Evolutionary conservation across 2,329 filamentous ascomycete species (phyloP).

Genomic region (Zasmidium citrigriseum): DNA sequence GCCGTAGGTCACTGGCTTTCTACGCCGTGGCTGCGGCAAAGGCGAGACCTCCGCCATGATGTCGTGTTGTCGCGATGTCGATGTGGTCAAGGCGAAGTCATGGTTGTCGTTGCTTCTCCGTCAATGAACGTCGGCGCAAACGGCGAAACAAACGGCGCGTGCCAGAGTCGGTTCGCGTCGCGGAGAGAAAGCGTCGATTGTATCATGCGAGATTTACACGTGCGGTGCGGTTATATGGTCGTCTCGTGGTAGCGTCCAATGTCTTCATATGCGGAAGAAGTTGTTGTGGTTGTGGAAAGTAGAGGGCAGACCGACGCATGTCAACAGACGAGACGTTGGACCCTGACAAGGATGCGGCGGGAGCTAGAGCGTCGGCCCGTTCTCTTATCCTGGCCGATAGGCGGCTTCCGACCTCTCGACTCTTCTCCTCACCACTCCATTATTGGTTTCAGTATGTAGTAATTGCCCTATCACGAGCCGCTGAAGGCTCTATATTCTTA

Average conservation of each 20-base stretch:
- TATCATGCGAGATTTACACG: not conserved
- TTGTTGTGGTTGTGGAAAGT: not conserved
- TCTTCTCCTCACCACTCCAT: not conserved
- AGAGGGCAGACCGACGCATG: not conserved
- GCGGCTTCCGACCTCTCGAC: not conserved
- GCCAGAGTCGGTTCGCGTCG: not conserved
- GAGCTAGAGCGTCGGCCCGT: not conserved
- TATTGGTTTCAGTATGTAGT: conserved; percentile 4
- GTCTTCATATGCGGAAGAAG: not conserved
- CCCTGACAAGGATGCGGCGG: not conserved
- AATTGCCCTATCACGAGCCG: conserved; percentile 1
- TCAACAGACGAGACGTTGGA: not conserved
- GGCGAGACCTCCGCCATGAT: conserved; percentile 19
- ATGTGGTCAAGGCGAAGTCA: not conserved
- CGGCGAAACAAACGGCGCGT: not conserved
- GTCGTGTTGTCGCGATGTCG: conserved; percentile 3
- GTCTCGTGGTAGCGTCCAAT: not conserved
- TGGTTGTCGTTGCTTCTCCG: not conserved
- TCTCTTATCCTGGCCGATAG: not conserved
- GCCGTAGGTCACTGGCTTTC: conserved; percentile 28
- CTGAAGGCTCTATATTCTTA: not conserved
- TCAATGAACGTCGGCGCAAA: conserved; percentile 2
- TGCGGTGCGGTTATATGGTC: not conserved
- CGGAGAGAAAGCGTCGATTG: not conserved
- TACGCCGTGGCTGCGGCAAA: conserved; percentile 19